Conservation (phyloP, 768 basidiomycete genomes). For the Cubamyces lactineus region DNA sequence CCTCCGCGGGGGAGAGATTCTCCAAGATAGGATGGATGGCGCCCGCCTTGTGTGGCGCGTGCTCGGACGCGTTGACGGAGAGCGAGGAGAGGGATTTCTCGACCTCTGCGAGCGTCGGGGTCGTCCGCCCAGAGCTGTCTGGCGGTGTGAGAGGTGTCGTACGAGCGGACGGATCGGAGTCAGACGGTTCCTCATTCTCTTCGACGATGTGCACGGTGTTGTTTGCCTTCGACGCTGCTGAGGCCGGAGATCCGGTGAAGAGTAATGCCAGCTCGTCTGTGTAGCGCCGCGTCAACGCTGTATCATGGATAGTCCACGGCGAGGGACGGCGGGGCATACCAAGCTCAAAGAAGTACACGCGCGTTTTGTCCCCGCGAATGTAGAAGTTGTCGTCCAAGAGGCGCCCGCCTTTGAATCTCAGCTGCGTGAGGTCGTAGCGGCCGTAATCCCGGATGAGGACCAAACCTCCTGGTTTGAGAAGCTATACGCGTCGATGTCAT, state of each 20-base stretch:
- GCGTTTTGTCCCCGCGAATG: conserved; percentile 93
- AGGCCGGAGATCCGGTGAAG: conserved; percentile 66
- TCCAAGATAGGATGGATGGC: conserved; percentile 15
- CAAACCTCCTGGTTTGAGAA: conserved; percentile 87
- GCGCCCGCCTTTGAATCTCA: conserved; percentile 87
- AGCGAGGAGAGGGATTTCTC: conserved; percentile 9
- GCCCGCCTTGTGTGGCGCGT: conserved; percentile 1
- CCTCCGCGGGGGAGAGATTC: not conserved
- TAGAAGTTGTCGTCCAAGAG: conserved; percentile 95
- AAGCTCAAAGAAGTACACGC: conserved; percentile 95
- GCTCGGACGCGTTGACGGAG: not conserved
- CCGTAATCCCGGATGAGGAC: conserved; percentile 94
- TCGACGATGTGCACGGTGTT: conserved; percentile 8
- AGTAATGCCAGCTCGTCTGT: conserved; percentile 79
- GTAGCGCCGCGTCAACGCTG: not conserved
- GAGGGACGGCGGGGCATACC: conserved; percentile 46
- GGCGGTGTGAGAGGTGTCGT: not conserved
- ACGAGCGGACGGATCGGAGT: not conserved
- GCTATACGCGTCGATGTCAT: conserved; percentile 44
- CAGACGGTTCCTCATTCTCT: conserved; percentile 10
- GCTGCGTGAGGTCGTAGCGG: conserved; percentile 90
- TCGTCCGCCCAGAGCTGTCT: not conserved
- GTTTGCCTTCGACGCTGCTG: conserved; percentile 26
- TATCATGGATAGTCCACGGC: not conserved
- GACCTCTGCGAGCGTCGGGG: not conserved